Base-by-base conservation (phyloP, 2,329 filamentous ascomycete genomes). In the Dothideomycetidae sp. region DNA sequence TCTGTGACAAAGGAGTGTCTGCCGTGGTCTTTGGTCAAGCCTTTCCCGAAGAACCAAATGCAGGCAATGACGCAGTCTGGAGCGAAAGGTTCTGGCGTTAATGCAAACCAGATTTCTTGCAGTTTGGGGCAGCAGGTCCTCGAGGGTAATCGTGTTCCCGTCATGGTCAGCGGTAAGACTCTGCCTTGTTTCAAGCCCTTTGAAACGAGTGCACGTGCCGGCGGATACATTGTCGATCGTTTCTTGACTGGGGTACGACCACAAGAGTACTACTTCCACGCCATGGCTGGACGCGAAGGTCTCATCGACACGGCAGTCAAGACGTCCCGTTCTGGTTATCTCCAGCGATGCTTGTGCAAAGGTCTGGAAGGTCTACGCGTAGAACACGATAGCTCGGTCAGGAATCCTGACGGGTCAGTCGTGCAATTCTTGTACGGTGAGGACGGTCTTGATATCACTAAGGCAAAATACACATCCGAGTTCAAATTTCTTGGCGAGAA, bases 231-330 rank as follows among this genome's bases (percentile, higher is more conserved):
- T 46, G 81, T 82, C 34, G 84, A 92, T 53, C 84, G 90, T 56
- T 98, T 98, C 72, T 80, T 98, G 68, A 98, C 92, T 15, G 90
- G 90, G 42, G 90, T 98, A 44, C 77, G 88, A 38, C 90, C 90
- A 3, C 90, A 98, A 53, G 92, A 98, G 57, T 98, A 94, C 59
- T 98, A 88, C 58, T 98, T 98, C 67, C 90, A 98, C 71, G 85
- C 92, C 59, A 98, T 98, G 92, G 90, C 88, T 53, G 92, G 92
- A 50, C 76, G 90, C 63, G 92, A 98, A 69, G 90, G 90, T 67
- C 67, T 98, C 47, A 98, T 98, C 54, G 90, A 98, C 70, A 98
- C 90, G 13, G 90, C 90, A 46, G 90, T 98, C 58, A 98, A 98
- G 64, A 98, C 90, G 1, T 93, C 88, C 7, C 79, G 90, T 53